phyloP scores from a whole-genome alignment of 108 stramenopile genomes.

The Skeletonema costatum region DNA sequence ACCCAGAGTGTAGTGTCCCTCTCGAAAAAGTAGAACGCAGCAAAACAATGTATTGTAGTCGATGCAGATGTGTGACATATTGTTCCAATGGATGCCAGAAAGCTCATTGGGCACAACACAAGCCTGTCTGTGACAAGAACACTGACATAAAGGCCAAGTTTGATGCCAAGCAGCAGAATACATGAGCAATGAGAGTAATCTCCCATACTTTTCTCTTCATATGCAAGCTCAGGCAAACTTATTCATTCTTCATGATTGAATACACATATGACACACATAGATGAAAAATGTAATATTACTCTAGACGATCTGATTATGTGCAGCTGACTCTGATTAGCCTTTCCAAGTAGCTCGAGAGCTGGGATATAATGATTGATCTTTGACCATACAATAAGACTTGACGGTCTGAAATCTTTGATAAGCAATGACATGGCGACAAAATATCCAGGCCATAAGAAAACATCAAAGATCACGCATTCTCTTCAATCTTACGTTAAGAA shows the following conservation, averaged over 20 bases:
- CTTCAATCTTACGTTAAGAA: too few species aligned
- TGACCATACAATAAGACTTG: neutral
- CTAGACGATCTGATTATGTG: too few species aligned
- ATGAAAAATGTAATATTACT: too few species aligned
- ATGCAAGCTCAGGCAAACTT: too few species aligned
- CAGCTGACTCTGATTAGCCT: slow-evolving; percentile 6
- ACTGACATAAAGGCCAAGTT: too few species aligned
- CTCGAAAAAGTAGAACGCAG: neutral
- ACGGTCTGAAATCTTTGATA: slow-evolving; percentile 19
- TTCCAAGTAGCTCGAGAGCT: slow-evolving; percentile 25
- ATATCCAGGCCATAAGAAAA: slow-evolving; percentile 29
- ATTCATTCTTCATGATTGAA: too few species aligned
- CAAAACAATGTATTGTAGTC: neutral
- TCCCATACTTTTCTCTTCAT: too few species aligned
- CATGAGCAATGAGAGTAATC: too few species aligned
- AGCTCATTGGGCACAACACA: neutral
- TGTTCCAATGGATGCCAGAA: neutral
- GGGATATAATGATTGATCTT: slow-evolving; percentile 20
- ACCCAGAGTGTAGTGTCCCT: neutral
- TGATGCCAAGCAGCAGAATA: too few species aligned
- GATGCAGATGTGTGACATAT: neutral
- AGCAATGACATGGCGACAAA: slow-evolving; percentile 11
- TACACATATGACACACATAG: too few species aligned
- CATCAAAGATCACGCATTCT: neutral
- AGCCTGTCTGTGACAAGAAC: too few species aligned